Evolutionary conservation across 768 basidiomycete species (phyloP).

Genomic region (Serendipita indica): DNA sequence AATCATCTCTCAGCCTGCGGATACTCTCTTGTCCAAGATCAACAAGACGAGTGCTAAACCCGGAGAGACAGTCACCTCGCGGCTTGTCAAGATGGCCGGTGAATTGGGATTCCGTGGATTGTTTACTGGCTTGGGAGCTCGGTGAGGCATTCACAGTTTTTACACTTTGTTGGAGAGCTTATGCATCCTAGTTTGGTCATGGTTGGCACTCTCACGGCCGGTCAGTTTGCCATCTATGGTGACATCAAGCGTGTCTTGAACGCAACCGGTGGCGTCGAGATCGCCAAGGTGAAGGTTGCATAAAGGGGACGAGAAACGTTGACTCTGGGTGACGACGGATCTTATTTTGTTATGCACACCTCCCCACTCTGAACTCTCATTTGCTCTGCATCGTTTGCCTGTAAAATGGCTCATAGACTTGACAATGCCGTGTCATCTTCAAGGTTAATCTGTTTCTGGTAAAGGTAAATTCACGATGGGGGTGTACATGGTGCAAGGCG

Average conservation of each 20-base stretch:
- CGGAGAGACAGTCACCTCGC: conserved; percentile 25
- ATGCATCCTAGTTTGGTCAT: conserved; percentile 23
- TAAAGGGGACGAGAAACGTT: too few species aligned
- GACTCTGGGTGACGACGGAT: neutral
- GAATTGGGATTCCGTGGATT: conserved; percentile 27
- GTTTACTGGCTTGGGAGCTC: conserved; percentile 28
- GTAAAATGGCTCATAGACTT: too few species aligned
- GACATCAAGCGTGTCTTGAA: conserved; percentile 25
- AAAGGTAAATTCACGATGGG: too few species aligned
- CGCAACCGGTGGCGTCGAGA: conserved; percentile 23
- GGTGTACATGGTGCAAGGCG: too few species aligned
- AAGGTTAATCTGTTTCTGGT: too few species aligned
- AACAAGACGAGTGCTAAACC: conserved; percentile 53
- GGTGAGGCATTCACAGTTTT: conserved; percentile 11
- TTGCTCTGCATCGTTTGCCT: too few species aligned
- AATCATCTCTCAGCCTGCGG: conserved; percentile 91
- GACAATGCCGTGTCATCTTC: too few species aligned
- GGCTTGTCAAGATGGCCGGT: conserved; percentile 25
- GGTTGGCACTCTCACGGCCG: conserved; percentile 30
- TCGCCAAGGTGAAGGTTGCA: conserved; percentile 14
- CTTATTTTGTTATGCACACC: neutral
- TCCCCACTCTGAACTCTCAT: neutral
- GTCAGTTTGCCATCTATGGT: conserved; percentile 27
- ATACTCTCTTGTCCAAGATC: conserved; percentile 84
- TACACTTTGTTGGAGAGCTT: neutral